Evolutionary conservation across 2,329 filamentous ascomycete genomes (phyloP), one percentile per base, ranked within the genome.

Genomic region (Shiraia sp.): DNA sequence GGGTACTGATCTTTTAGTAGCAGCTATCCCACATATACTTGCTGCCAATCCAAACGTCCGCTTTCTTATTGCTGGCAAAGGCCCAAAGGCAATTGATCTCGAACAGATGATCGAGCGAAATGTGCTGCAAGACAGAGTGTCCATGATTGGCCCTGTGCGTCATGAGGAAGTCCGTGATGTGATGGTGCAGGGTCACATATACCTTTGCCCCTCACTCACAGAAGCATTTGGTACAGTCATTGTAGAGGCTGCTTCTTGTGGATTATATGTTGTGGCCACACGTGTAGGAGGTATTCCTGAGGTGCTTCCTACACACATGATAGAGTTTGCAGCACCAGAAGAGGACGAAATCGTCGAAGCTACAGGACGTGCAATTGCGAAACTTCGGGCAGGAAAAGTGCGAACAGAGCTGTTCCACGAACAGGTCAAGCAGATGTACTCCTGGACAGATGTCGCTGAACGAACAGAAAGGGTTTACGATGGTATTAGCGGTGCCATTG

Each of bases 91-190:
- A 14, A 99, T 99, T 52, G 93, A 99, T 62, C 78, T 99, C 2
- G 93, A 99, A 69, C 95, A 99, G 64, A 99, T 96, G 87, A 83
- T 99, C 28, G 93, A 99, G 74, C 86, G 90, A 49, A 92, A 95
- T 57, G 89, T 96, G 3, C 77, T 97, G 7, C 92, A 97, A 66
- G 91, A 96, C 64, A 87, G 90, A 36, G 91, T 99, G 8, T 87
- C 95, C 61, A 86, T 99, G 76, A 78, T 99, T 3, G 93, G 93
- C 3, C 85, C 92, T 6, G 85, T 99, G 14, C 86, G 92, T 13
- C 93, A 99, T 65, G 95, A 99, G 65, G 90, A 97, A 61, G 93
- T 99, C 12, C 85, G 93, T 51, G 90, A 97, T 65, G 91, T 99
- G 49, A 99, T 99, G 93, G 86, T 96, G 13, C 83, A 89, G 40